phyloP scores from a whole-genome alignment of 495 filamentous ascomycete species.

The Lasiosphaeria ovina region DNA sequence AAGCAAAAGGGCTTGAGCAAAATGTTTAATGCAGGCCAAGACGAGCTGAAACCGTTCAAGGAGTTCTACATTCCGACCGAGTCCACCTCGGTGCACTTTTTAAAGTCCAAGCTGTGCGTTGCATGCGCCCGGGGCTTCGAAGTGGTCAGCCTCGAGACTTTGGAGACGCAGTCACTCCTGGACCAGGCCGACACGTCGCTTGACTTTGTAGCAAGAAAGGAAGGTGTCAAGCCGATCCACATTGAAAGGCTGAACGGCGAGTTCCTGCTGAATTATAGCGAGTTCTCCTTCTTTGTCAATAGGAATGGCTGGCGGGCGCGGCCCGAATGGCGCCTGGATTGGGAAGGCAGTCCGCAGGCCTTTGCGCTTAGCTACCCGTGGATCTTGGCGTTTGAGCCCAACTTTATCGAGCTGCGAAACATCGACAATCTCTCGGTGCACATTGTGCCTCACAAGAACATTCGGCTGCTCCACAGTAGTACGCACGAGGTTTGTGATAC shows the following conservation, averaged over 20 bases:
- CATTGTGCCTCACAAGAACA: slow-evolving; percentile 92
- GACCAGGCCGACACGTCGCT: slow-evolving; percentile 98
- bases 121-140: slow-evolving; percentile 95
- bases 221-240: slow-evolving; percentile 93
- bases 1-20: slow-evolving; percentile 90
- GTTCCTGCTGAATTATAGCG: slow-evolving; percentile 96
- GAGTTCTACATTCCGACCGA: slow-evolving; percentile 99
- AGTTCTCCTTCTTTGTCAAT: slow-evolving; percentile 99
- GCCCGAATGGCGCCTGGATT: slow-evolving; percentile 94
- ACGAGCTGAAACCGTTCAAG: slow-evolving; percentile 94
- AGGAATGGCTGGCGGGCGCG: slow-evolving; percentile 95
- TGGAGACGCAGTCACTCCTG: slow-evolving; percentile 93
- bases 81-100: slow-evolving; percentile 93
- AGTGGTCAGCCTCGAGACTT: slow-evolving; percentile 92
- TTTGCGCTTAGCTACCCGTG: slow-evolving; percentile 95
- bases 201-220: slow-evolving; percentile 90
- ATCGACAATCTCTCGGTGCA: slow-evolving; percentile 91
- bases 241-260: slow-evolving; percentile 95
- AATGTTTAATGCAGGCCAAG: slow-evolving; percentile 91
- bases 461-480: slow-evolving; percentile 93
- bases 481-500: slow-evolving; percentile 73
- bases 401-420: slow-evolving; percentile 94
- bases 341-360: slow-evolving; percentile 88
- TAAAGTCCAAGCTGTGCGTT: slow-evolving; percentile 94
- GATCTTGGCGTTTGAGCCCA: slow-evolving; percentile 97